Conservation (phyloP, 495 filamentous ascomycete genomes). For the Hypoxylon trugodes region DNA sequence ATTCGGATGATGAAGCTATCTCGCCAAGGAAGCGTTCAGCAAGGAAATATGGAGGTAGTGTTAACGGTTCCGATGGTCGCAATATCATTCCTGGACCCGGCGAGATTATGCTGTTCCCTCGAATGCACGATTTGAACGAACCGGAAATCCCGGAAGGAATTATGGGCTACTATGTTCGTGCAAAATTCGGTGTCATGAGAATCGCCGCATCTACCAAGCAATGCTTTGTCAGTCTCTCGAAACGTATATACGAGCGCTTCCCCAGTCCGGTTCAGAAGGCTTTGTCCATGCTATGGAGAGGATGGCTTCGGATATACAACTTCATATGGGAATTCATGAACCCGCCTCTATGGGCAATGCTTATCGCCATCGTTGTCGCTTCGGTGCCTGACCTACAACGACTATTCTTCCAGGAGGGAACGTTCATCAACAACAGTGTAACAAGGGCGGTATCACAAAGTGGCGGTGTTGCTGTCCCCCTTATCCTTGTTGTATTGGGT, state of each 20-base stretch:
- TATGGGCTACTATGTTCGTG: conserved; percentile 44
- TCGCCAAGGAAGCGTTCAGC: conserved; percentile 37
- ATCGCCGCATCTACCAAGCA: conserved; percentile 52
- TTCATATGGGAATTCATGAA: conserved; percentile 96
- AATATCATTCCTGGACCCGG: conserved; percentile 32
- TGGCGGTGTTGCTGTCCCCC: conserved; percentile 89
- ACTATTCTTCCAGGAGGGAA: conserved; percentile 87
- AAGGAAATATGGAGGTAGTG: conserved; percentile 18
- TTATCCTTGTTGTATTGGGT: conserved; percentile 96
- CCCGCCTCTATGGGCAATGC: conserved; percentile 97
- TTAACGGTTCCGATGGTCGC: conserved; percentile 10
- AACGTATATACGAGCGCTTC: conserved; percentile 52
- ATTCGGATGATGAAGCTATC: conserved; percentile 53
- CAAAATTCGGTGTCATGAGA: conserved; percentile 23
- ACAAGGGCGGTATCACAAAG: conserved; percentile 86
- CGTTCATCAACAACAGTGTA: conserved; percentile 91
- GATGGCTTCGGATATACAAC: conserved; percentile 60
- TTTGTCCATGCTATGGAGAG: conserved; percentile 54
- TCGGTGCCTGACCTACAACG: conserved; percentile 85
- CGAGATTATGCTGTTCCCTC: conserved; percentile 56
- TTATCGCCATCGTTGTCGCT: conserved; percentile 85
- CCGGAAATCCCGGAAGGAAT: conserved; percentile 44
- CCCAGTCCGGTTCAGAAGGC: conserved; percentile 66
- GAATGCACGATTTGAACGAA: conserved; percentile 48
- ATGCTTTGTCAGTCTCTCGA: conserved; percentile 14